Conservation (phyloP, 768 basidiomycete genomes). For the Trichaptum fuscoviolaceum region DNA sequence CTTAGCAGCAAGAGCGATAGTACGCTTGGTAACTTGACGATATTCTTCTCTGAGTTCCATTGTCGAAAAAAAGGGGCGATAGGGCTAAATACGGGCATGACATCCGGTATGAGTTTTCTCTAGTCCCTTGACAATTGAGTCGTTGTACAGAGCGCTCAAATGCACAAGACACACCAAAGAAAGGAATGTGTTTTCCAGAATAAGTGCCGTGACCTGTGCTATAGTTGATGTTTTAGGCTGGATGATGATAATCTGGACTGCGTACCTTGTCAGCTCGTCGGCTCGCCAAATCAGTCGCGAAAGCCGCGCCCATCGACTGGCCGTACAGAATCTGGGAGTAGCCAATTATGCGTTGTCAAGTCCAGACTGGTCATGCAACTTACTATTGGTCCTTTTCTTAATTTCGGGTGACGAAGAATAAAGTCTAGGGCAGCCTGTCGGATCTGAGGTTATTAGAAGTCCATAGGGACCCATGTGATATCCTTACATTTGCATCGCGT, state of each 20-base stretch:
- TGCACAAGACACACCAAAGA: constrained; percentile 39
- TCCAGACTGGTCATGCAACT: constrained; percentile 15
- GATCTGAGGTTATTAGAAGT: background rate
- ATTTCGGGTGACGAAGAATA: constrained; percentile 52
- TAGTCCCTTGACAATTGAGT: constrained; percentile 3
- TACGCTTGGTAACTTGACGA: constrained; percentile 44
- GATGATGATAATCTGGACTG: constrained; percentile 4
- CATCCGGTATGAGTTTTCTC: constrained; percentile 30
- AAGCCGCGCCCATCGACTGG: constrained; percentile 89
- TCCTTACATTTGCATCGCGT: background rate
- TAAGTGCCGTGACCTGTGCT: constrained; percentile 64
- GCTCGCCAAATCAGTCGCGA: constrained; percentile 82
- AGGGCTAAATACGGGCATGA: constrained; percentile 31
- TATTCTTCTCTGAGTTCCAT: constrained; percentile 24
- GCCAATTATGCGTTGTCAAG: background rate
- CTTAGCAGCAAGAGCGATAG: constrained; percentile 81
- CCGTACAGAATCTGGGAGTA: constrained; percentile 63
- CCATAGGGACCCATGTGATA: background rate
- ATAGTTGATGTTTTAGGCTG: background rate
- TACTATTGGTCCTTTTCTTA: constrained; percentile 67
- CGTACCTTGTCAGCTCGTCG: constrained; percentile 66
- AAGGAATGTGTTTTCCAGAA: constrained; percentile 92
- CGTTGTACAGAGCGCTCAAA: background rate
- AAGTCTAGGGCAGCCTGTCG: constrained; percentile 75
- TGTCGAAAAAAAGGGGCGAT: constrained; percentile 26